Conservation (phyloP, 2,329 filamentous ascomycete species). For the Neonectria magnoliae region DNA sequence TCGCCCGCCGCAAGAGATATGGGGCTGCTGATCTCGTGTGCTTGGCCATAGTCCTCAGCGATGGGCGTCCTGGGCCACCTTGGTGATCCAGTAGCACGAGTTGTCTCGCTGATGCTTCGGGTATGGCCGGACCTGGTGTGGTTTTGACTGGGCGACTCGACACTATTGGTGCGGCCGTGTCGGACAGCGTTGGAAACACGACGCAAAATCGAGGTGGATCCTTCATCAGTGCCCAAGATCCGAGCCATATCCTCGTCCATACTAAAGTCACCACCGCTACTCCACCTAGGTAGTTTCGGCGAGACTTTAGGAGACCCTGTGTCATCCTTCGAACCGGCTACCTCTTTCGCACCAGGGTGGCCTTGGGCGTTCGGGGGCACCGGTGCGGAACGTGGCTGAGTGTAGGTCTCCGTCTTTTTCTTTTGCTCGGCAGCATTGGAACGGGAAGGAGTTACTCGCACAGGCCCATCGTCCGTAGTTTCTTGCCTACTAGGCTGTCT, state of each 20-base stretch:
- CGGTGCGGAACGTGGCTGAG: slow-evolving; percentile 67
- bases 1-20: slow-evolving; percentile 71
- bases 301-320: slow-evolving; percentile 62
- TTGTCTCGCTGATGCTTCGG: slow-evolving; percentile 74
- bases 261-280: slow-evolving; percentile 85
- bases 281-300: slow-evolving; percentile 78
- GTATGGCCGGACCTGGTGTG: slow-evolving; percentile 60
- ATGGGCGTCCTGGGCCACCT: slow-evolving; percentile 77
- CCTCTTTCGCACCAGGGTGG: slow-evolving; percentile 57
- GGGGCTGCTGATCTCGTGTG: slow-evolving; percentile 77
- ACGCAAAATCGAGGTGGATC: slow-evolving; percentile 81
- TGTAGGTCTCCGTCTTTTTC: slow-evolving; percentile 60
- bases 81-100: slow-evolving; percentile 69
- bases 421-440: slow-evolving; percentile 36
- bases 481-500: slow-evolving; percentile 36
- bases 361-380: slow-evolving; percentile 54
- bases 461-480: slow-evolving; percentile 35
- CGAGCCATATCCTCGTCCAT: slow-evolving; percentile 96
- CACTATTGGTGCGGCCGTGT: slow-evolving; percentile 89
- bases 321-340: slow-evolving; percentile 55
- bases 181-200: slow-evolving; percentile 93
- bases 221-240: slow-evolving; percentile 82
- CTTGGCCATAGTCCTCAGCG: slow-evolving; percentile 61
- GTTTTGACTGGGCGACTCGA: slow-evolving; percentile 62
- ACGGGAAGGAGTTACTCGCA: slow-evolving; percentile 39